Conservation (phyloP, 139 green algal genomes). For the Chlamydomonas sp. region DNA sequence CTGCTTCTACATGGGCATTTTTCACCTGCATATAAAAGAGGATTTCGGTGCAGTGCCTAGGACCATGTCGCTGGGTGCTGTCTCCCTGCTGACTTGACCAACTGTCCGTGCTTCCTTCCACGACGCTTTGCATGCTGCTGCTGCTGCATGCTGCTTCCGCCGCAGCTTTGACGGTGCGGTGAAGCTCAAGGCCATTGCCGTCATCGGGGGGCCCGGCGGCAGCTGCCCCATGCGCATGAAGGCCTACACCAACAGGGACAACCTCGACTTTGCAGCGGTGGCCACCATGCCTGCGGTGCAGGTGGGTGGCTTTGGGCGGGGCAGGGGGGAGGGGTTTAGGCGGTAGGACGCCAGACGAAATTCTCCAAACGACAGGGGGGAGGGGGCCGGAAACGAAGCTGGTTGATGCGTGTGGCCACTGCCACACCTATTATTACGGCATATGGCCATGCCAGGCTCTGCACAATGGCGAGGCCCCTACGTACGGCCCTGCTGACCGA, state of each 20-base stretch:
- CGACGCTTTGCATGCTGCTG: background rate
- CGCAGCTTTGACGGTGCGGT: constrained; percentile 82
- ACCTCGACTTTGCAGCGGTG: constrained; percentile 84
- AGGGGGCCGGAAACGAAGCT: too few relatives aligned
- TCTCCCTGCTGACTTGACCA: background rate
- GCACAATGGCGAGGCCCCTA: too few relatives aligned
- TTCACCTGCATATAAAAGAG: too few relatives aligned
- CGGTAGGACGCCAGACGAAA: too few relatives aligned
- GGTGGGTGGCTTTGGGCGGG: constrained; percentile 84
- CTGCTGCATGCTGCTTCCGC: background rate
- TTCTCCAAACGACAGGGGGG: too few relatives aligned
- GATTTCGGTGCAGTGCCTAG: too few relatives aligned
- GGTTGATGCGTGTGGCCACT: too few relatives aligned
- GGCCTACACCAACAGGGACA: constrained; percentile 82
- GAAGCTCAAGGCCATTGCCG: constrained; percentile 85
- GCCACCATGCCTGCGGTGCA: constrained; percentile 72
- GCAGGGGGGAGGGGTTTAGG: constrained; percentile 25
- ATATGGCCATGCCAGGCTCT: too few relatives aligned
- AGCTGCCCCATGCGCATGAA: constrained; percentile 70
- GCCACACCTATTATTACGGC: too few relatives aligned
- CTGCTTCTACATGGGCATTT: too few relatives aligned
- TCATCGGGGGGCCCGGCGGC: constrained; percentile 74
- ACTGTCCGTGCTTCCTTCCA: background rate
- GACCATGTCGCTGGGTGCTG: too few relatives aligned
- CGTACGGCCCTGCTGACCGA: too few relatives aligned